Evolutionary conservation across 805 yeast genomes (phyloP), one percentile per base, ranked within the genome.

Genomic region (Brettanomyces naardenensis): DNA sequence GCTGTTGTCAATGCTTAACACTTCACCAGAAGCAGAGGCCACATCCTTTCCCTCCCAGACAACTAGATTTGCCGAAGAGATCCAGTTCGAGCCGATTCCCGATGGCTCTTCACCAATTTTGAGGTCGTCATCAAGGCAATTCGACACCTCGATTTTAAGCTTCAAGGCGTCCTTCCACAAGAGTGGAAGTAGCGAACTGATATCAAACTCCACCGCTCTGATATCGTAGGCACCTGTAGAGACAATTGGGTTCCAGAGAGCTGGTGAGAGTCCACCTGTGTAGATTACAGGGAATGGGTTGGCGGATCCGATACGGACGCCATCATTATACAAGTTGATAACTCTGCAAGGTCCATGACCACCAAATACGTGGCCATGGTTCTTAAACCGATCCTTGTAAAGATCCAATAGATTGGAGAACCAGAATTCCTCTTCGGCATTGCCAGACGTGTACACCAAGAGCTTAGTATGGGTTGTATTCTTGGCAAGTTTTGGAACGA

Each of bases 381-480:
- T 44, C 2, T 47, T 51, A 44, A 74, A 75, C n/a, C 49, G 48
- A 29, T 63, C 53, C n/a, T 54, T 58, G 44, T 58, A 68, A 33
- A 62, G 52, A 46, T 77, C 83, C 31, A 80, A 42, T 14, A 64
- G 51, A 45, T 83, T 80, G 3, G 77, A 58, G 56, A 79, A 87
- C 94, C 94, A 86, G 49, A 83, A 82, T 54, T 87, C 95, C 58
- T 86, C 95, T 26, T 71, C 76, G 3, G 79, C 80, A 49, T 80
- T 84, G 3, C 92, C 95, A 15, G 84, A 73, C 10, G 81, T 75
- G 45, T 75, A 77, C 4, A 86, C 54, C 9, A 80, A 69, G 23
- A 85, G 53, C 40, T 61, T 62, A 33, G 77, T 75, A 41, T 77
- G 66, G 3, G 86, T 75, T 4, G 86, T 77, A 50, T 80, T 78